phyloP scores from a whole-genome alignment of 768 basidiomycete species.

The Tephrocybe sp. region DNA sequence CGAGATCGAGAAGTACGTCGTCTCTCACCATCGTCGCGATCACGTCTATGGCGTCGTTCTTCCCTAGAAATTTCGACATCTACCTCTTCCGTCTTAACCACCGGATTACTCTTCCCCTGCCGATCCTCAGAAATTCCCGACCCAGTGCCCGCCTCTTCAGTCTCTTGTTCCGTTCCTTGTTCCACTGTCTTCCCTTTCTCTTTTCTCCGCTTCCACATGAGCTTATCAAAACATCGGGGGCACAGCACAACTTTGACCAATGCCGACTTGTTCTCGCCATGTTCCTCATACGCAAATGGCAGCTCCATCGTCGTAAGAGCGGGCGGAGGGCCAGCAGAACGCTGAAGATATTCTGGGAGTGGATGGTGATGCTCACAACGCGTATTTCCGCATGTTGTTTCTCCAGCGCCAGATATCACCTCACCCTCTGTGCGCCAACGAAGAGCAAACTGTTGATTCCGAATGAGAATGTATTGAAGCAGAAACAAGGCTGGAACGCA shows the following conservation, averaged over 20 bases:
- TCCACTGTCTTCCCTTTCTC: slow-evolving; percentile 44
- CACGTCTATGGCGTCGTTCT: slow-evolving; percentile 17
- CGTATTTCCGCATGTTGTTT: slow-evolving; percentile 86
- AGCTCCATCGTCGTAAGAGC: slow-evolving; percentile 78
- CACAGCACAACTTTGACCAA: slow-evolving; percentile 93
- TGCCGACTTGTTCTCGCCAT: slow-evolving; percentile 71
- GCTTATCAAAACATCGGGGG: slow-evolving; percentile 72
- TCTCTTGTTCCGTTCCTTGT: slow-evolving; percentile 17
- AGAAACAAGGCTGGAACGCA: slow-evolving; percentile 33
- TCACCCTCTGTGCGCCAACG: slow-evolving; percentile 94
- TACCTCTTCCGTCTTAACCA: slow-evolving; percentile 25
- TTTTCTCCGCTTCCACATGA: slow-evolving; percentile 81
- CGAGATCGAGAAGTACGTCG: slow-evolving; percentile 35
- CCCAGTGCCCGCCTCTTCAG: slow-evolving; percentile 35
- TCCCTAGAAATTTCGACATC: slow-evolving; percentile 33
- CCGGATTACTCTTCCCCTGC: not conserved
- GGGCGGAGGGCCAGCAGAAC: slow-evolving; percentile 22
- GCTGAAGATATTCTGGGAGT: slow-evolving; percentile 19
- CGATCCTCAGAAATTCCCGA: not conserved
- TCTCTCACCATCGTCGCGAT: slow-evolving; percentile 8
- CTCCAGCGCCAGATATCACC: slow-evolving; percentile 82
- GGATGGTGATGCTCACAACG: slow-evolving; percentile 70
- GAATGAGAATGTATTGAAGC: not conserved
- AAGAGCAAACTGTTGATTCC: slow-evolving; percentile 65
- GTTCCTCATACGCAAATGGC: slow-evolving; percentile 87